Conservation (phyloP, 495 filamentous ascomycete species). For the Astrothelium macrocarpum region DNA sequence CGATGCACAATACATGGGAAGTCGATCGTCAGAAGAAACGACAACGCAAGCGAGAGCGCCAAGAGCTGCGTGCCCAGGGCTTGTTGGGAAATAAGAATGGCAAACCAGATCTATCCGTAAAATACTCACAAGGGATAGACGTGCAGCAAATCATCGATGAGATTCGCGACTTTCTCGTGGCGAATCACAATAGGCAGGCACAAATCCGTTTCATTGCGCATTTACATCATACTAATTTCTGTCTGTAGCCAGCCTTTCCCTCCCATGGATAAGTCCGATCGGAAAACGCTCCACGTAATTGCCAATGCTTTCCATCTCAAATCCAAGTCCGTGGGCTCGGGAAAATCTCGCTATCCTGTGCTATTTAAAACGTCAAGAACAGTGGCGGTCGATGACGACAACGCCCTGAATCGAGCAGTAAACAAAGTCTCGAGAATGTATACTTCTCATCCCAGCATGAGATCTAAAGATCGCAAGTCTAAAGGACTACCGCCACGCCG, state of each 20-base stretch:
- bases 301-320: constrained; percentile 63
- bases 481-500: too few relatives aligned
- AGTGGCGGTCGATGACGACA: constrained; percentile 37
- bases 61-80: constrained; percentile 67
- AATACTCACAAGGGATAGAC: constrained; percentile 63
- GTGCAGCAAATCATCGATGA: constrained; percentile 62
- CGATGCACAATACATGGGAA: constrained; percentile 54
- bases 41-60: constrained; percentile 63
- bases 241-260: constrained; percentile 59
- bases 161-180: constrained; percentile 58
- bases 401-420: constrained; percentile 12
- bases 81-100: constrained; percentile 57
- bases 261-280: constrained; percentile 68
- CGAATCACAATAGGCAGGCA: constrained; percentile 52
- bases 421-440: constrained; percentile 21
- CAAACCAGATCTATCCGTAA: constrained; percentile 57
- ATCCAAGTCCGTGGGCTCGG: constrained; percentile 73
- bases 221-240: neutral
- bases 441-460: constrained; percentile 35
- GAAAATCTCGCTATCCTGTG: constrained; percentile 61
- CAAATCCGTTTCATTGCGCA: neutral
- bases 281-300: constrained; percentile 67
- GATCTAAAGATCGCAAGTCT: too few relatives aligned
- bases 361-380: constrained; percentile 66
- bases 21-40: constrained; percentile 79